These are phyloP conservation scores for Solanum habrochaites DNA, from an alignment of 257 asterid genomes.

Conservation along the genomic window DNA sequence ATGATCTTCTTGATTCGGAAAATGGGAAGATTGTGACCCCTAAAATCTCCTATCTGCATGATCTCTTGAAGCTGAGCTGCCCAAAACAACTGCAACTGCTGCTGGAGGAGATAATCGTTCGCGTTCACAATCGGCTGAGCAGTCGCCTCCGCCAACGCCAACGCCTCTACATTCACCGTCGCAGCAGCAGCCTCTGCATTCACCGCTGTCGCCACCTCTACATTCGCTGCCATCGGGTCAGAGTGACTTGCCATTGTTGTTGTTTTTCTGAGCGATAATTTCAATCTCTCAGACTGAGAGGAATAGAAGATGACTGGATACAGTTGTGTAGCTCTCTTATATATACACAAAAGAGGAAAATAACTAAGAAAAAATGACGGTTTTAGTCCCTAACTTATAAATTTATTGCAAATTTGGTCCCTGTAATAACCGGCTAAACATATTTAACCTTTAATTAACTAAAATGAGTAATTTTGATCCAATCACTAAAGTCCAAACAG, in stretches of 20 bases:
- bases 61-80: constrained; percentile 53
- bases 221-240: constrained; percentile 29
- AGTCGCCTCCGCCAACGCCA: background rate
- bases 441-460: background rate
- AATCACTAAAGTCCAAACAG: background rate
- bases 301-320: too few species aligned
- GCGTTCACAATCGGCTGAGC: constrained; percentile 7
- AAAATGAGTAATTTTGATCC: background rate
- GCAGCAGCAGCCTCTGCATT: constrained; percentile 3
- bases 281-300: background rate
- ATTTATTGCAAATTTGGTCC: background rate
- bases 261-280: background rate
- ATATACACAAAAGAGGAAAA: background rate
- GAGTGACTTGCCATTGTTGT: constrained; percentile 47
- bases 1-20: constrained; percentile 83
- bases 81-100: constrained; percentile 71
- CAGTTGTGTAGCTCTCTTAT: background rate
- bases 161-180: constrained; percentile 2
- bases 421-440: background rate
- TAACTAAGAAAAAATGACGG: too few species aligned
- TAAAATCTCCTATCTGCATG: constrained; percentile 62
- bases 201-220: background rate
- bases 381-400: background rate
- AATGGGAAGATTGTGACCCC: constrained; percentile 66
- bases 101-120: constrained; percentile 59